Evolutionary conservation across 768 basidiomycete species (phyloP), one percentile per base, ranked within the genome.

Genomic region (Tricholoma flavovirens): DNA sequence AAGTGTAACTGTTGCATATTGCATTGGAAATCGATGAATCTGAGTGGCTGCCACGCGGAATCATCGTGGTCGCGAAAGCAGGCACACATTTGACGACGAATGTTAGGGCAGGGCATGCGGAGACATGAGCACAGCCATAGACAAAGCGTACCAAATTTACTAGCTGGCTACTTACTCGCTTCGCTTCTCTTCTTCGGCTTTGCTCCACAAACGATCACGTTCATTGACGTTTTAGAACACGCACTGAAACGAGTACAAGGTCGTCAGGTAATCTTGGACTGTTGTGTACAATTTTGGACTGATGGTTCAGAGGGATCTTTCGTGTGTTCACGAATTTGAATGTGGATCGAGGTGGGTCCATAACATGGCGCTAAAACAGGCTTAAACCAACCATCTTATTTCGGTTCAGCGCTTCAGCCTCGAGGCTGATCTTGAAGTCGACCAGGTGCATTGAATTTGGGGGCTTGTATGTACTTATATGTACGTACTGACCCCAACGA

Each of bases 351-450:
- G 32, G 52, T 53, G 26, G 26, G 52, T 43, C 38, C 15, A 17
- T 42, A 43, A 12, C 36, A 42, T 43, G 38, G 33, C 40, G 52
- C 52, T 32, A 42, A 43, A 43, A 36, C 24, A 11, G 26, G n/a
- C 29, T 49, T 30, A 49, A 48, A 48, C 46, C 29, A 15, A 48
- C 12, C 9, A 26, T 29, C 12, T 46, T 45, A 24, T 46, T 49
- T 49, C 46, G 46, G 29, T 43, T 32, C 38, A 53, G 15, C 46
- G 46, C n/a, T 43, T 32, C 38, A 53, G 15, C 52, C 52, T 53
- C 52, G 52, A 53, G 52, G 52, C 52, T 26, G 52, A 53, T 53
- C 52, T 21, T 42, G 42, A 43, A 36, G 36, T 38, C 26, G n/a
- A 43, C n/a, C 46, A 30, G 29, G 29, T 49, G 26, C 26, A n/a